phyloP scores from a whole-genome alignment of 108 stramenopile genomes.

The Cyclotella choctawhatcheeana region DNA sequence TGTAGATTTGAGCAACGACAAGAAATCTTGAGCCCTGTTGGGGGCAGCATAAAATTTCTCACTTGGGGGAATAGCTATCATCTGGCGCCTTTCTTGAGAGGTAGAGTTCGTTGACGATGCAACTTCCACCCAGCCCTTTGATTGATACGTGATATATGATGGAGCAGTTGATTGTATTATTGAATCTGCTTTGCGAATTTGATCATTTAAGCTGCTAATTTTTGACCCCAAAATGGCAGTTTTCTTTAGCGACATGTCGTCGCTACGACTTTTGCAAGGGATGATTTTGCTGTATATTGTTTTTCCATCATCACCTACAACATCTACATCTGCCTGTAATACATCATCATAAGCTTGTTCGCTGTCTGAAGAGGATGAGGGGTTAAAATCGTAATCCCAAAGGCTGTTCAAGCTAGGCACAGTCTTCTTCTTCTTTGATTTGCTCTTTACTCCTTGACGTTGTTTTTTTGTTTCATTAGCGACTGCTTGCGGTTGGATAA shows the following conservation, averaged over 20 bases:
- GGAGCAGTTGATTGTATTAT: constrained; percentile 28
- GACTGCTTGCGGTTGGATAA: neutral
- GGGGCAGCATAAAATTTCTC: constrained; percentile 17
- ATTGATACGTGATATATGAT: constrained; percentile 20
- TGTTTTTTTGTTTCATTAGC: neutral
- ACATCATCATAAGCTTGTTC: neutral
- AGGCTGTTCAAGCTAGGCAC: neutral
- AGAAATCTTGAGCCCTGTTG: constrained; percentile 18
- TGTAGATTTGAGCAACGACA: constrained; percentile 7
- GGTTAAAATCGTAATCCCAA: constrained; percentile 22
- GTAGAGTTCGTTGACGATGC: neutral
- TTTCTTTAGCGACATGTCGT: neutral
- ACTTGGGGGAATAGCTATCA: constrained; percentile 16
- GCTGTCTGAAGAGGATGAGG: neutral
- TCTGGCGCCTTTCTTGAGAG: neutral
- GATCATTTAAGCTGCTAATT: neutral
- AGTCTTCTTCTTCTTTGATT: neutral
- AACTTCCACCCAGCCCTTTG: constrained; percentile 15
- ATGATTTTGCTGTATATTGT: constrained; percentile 10
- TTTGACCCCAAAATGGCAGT: neutral
- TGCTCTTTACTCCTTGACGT: neutral
- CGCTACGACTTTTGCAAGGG: neutral
- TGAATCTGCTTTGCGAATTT: constrained; percentile 18
- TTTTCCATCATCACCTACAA: neutral
- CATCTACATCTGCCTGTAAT: constrained; percentile 2